A percentile compares a stretch with the other conserved stretches of the same genome.
Conservation (phyloP, 2,329 filamentous ascomycete genomes). For the Diaporthe velutina region DNA sequence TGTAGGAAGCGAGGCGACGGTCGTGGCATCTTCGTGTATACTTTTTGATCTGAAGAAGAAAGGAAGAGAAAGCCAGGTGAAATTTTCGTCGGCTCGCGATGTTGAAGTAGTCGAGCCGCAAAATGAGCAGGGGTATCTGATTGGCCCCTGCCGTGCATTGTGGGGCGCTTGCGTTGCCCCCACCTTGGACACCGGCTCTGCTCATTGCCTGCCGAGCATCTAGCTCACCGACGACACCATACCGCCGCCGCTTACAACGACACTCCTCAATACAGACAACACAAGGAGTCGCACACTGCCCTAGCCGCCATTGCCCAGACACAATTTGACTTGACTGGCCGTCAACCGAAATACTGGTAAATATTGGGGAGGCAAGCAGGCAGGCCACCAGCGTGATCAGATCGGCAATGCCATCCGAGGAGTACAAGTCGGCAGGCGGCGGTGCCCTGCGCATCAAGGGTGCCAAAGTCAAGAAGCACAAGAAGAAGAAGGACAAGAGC, state of each 20-base stretch:
- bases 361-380: not conserved
- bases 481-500: slow-evolving; percentile 70
- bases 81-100: slow-evolving; percentile 46
- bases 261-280: not conserved
- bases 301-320: not conserved
- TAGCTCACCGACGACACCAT: not conserved
- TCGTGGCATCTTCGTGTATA: slow-evolving; percentile 73
- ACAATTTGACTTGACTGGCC: not conserved
- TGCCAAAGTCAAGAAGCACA: slow-evolving; percentile 71
- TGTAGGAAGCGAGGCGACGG: slow-evolving; percentile 69
- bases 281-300: not conserved
- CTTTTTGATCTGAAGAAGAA: slow-evolving; percentile 72
- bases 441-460: slow-evolving; percentile 91
- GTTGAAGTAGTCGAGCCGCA: slow-evolving; percentile 37
- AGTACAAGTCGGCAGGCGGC: slow-evolving; percentile 76
- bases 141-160: not conserved
- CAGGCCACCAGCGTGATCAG: not conserved
- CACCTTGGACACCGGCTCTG: not conserved
- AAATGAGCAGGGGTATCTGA: not conserved
- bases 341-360: too few relatives aligned
- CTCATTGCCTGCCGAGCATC: slow-evolving; percentile 11
- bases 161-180: not conserved
- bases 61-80: slow-evolving; percentile 53
- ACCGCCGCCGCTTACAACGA: not conserved
- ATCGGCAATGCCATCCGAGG: slow-evolving; percentile 75